Base-by-base conservation (phyloP, 148 eudicot genomes). In the Amaranthus palmeri region DNA sequence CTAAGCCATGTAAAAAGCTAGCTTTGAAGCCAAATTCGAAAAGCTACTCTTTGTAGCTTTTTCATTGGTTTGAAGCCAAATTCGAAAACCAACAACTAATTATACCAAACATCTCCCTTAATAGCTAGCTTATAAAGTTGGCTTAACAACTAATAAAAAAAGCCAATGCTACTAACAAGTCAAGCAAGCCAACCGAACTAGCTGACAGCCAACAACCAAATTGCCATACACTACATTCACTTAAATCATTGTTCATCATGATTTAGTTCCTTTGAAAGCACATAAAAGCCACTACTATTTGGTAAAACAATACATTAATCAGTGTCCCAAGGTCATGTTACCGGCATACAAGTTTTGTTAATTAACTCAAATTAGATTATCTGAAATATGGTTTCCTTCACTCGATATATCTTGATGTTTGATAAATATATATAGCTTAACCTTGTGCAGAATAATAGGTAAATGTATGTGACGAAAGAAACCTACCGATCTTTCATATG, bases 401-500 rank as follows among this genome's bases (percentile, higher is more conserved):
- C 41, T 18, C 11, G 17, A 10, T 58, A 4, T 4, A 54, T 43
- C 10, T 8, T 18, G 13, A 3, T 44, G 42, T 43, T 50, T 43
- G 40, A 40, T 75, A 69, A 64, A 49, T 49, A 10, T 49, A 10
- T 25, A 25, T 10, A 52, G 54, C 18, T 65, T 41, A 71, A 10
- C 52, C 18, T 55, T 65, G 36, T 11, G 55, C 51, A 15, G 15
- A 6, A 70, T 7, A 8, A 55, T 25, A 12, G 49, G 47, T 58
- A 59, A 50, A 40, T 52, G 17, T 6, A 59, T 25, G 36, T 25
- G 47, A 52, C 68, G 15, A 51, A 73, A 12, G 36, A 61, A 72
- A 12, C 62, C 86, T 74, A 93, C 98, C 78, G 97, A 91, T 93
- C 98, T 82, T 78, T 93, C 98, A 75, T 93, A 93, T 45, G 96